phyloP scores from a whole-genome alignment of 805 yeast genomes.

The Sungouiella thailandica region DNA sequence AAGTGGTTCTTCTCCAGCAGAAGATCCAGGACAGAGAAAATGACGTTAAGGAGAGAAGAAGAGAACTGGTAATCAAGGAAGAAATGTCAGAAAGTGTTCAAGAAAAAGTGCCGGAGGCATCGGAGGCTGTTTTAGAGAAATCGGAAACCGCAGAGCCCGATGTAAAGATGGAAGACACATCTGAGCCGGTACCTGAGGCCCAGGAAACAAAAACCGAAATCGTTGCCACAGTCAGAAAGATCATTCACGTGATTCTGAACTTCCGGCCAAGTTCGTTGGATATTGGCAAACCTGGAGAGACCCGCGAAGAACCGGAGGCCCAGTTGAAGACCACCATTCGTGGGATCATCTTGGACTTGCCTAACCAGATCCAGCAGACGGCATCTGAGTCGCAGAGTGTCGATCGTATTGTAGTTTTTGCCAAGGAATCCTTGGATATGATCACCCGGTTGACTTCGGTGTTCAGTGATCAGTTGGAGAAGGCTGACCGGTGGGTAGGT shows the following conservation, averaged over 20 bases:
- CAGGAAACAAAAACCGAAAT: constrained; percentile 71
- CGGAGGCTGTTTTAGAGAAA: constrained; percentile 11
- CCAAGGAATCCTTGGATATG: constrained; percentile 87
- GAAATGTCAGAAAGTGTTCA: neutral
- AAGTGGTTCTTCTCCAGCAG: constrained; percentile 58
- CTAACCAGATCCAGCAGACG: constrained; percentile 59
- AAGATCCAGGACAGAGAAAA: constrained; percentile 44
- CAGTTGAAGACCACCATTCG: constrained; percentile 66
- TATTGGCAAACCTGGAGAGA: neutral
- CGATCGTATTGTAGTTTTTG: constrained; percentile 72
- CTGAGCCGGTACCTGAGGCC: no score
- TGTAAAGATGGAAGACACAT: no score
- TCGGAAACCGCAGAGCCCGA: no score
- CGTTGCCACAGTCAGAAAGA: constrained; percentile 82
- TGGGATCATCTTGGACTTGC: constrained; percentile 69
- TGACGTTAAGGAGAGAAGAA: constrained; percentile 20
- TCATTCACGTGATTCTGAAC: constrained; percentile 78
- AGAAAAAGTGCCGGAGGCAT: constrained; percentile 1
- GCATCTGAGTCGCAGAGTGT: constrained; percentile 28
- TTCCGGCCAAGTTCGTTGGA: constrained; percentile 45
- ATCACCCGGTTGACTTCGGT: constrained; percentile 76
- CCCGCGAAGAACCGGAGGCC: constrained; percentile 6
- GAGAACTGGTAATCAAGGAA: no score
- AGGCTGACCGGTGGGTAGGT: constrained; percentile 81
- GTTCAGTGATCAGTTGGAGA: constrained; percentile 76